Conservation (phyloP, 1,139 yeast species). For the Meyerozyma guilliermondii region DNA sequence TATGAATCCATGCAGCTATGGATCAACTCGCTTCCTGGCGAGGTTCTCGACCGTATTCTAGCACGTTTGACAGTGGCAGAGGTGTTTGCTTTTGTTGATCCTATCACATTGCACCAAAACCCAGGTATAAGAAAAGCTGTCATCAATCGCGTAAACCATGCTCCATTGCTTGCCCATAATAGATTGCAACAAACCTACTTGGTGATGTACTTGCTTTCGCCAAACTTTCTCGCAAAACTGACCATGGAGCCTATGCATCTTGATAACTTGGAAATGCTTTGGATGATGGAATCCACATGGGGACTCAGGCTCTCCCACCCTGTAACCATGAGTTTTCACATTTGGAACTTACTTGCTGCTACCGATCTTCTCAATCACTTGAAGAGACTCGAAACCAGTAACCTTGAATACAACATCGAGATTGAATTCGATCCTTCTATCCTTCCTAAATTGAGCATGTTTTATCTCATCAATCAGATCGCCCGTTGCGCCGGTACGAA, state of each 20-base stretch:
- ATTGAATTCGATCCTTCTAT: slow-evolving; percentile 19
- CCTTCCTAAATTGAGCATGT: slow-evolving; percentile 11
- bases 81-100: neutral
- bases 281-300: slow-evolving; percentile 5
- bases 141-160: slow-evolving; percentile 4
- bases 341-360: slow-evolving; percentile 18
- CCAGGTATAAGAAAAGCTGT: slow-evolving; percentile 1
- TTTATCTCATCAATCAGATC: slow-evolving; percentile 6
- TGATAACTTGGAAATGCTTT: slow-evolving; percentile 1
- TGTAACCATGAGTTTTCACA: slow-evolving; percentile 17
- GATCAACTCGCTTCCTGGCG: slow-evolving; percentile 1
- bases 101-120: neutral
- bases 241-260: slow-evolving; percentile 5
- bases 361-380: slow-evolving; percentile 11
- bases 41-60: slow-evolving; percentile 2
- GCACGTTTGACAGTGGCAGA: neutral
- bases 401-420: slow-evolving; percentile 15
- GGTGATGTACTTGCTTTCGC: slow-evolving; percentile 13
- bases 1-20: neutral
- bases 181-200: slow-evolving; percentile 10
- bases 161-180: slow-evolving; percentile 10
- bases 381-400: slow-evolving; percentile 1
- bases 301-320: slow-evolving; percentile 2
- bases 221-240: slow-evolving; percentile 9
- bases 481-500: slow-evolving; percentile 3